These are phyloP conservation scores for Pythium brachiatum DNA, from an alignment of 352 stramenopile species.

Conservation along the genomic window DNA sequence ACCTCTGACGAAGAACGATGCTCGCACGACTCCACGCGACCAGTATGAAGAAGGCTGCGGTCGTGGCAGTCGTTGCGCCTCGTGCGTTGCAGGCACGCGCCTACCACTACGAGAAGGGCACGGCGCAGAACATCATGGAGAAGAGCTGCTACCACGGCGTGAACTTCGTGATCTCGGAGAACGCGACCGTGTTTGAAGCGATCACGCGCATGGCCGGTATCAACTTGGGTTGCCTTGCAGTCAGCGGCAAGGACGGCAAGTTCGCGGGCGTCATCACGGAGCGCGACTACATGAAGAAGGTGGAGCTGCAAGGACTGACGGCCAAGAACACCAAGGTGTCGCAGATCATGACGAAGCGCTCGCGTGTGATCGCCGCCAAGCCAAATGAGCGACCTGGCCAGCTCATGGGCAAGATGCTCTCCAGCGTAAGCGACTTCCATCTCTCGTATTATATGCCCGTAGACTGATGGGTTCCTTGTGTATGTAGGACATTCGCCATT, in stretches of 20 bases:
- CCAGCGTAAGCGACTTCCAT: constrained; percentile 45
- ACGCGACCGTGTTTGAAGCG: constrained; percentile 92
- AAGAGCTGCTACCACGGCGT: constrained; percentile 94
- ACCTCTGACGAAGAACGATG: neutral
- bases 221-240: constrained; percentile 91
- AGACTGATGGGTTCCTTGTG: neutral
- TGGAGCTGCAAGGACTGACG: constrained; percentile 91
- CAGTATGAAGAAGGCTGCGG: neutral
- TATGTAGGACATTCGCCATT: constrained; percentile 89
- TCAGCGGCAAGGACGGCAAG: constrained; percentile 85
- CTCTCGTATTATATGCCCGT: constrained; percentile 2
- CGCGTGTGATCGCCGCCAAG: constrained; percentile 88
- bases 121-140: constrained; percentile 89
- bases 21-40: constrained; percentile 3
- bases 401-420: constrained; percentile 97
- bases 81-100: constrained; percentile 15
- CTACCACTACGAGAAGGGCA: constrained; percentile 77
- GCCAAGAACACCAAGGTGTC: constrained; percentile 83
- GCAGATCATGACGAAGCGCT: constrained; percentile 94
- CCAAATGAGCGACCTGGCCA: constrained; percentile 84
- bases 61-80: neutral
- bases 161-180: constrained; percentile 93
- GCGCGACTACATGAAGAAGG: constrained; percentile 95
- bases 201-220: constrained; percentile 95
- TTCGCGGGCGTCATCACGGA: constrained; percentile 92